Evolutionary conservation across 495 filamentous ascomycete species (phyloP), one percentile per base, ranked within the genome.

Genomic region (Evansstolkia leycettana): DNA sequence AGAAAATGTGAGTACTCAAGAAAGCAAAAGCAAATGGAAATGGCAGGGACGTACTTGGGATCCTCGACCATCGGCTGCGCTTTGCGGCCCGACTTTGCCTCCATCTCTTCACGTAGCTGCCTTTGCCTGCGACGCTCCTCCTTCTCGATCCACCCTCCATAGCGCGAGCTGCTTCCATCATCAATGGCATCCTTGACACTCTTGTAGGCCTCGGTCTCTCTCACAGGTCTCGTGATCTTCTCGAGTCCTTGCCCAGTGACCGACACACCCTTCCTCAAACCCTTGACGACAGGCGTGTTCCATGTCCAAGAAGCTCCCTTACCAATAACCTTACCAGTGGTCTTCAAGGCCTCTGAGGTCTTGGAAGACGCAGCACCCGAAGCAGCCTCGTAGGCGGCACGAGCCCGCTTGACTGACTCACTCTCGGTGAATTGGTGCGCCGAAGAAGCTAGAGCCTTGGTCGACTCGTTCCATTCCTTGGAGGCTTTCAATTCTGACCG

Each of bases 391-490:
- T 94, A 94, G 13, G 85, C 89, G 41, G 82, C 74, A 35, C 82
- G 76, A 17, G 90, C 90, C 41, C 80, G 76, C 42, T 82, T 78
- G 25, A 98, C 78, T n/a, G 76, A 82, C 53, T 94, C 86, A 49
- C 81, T 95, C 55, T 96, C 90, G n/a, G 76, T 80, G 51, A 98
- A 86, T 41, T 94, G 72, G 45, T 94, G 79, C 16, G 85, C 87
- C 0, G 79, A 82, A 25, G 82, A 80, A 9, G 85, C 84, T 8
- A 98, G 71, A 34, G 87, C 84, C 55, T 96, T 95, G 12, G 88
- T 98, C 28, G 84, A 93, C 47, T 98, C 90, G 48, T 96, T 90
- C 90, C 92, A 98, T 58, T 98, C 90, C 54, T 96, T 93, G 12
- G 90, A 96, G 17, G 87, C 82, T 52, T 94, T 88, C 60, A 98